A percentile compares a stretch with the other conserved stretches of the same genome.
Conservation (phyloP, 2,329 filamentous ascomycete species). For the Biscogniauxia marginata region DNA sequence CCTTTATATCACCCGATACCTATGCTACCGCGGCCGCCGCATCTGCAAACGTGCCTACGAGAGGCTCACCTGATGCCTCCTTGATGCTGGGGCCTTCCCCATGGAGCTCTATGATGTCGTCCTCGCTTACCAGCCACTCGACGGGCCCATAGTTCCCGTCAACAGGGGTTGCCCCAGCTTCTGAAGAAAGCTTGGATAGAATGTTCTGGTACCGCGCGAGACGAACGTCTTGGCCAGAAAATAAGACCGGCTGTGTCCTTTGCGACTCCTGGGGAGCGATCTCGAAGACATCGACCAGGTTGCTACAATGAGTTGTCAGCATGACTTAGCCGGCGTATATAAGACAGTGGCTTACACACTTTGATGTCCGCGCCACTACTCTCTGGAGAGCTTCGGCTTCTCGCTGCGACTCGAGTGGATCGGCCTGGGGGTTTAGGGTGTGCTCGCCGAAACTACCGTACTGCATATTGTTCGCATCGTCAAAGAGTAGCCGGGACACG, state of each 20-base stretch:
- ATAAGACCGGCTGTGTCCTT: slow-evolving; percentile 28
- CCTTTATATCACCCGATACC: slow-evolving; percentile 18
- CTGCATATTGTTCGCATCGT: slow-evolving; percentile 57
- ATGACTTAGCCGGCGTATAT: slow-evolving; percentile 5
- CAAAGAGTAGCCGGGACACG: slow-evolving; percentile 58
- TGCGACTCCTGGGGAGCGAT: slow-evolving; percentile 53
- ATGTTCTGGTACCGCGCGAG: slow-evolving; percentile 60
- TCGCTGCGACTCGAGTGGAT: slow-evolving; percentile 61
- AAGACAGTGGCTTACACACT: slow-evolving; percentile 43
- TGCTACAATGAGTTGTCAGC: slow-evolving; percentile 43
- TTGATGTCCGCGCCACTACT: slow-evolving; percentile 63
- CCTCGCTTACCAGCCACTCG: slow-evolving; percentile 54
- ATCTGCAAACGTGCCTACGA: slow-evolving; percentile 61
- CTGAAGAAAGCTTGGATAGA: slow-evolving; percentile 55
- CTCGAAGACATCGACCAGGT: slow-evolving; percentile 68
- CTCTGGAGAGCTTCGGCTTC: slow-evolving; percentile 64
- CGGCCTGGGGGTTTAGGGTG: slow-evolving; percentile 52
- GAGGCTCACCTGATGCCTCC: slow-evolving; percentile 40
- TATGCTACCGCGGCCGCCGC: slow-evolving; percentile 53
- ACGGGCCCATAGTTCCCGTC: slow-evolving; percentile 43
- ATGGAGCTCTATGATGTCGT: slow-evolving; percentile 47
- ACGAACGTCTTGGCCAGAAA: slow-evolving; percentile 54
- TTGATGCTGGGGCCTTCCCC: slow-evolving; percentile 39
- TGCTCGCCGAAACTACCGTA: slow-evolving; percentile 64
- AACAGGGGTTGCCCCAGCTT: slow-evolving; percentile 38